Evolutionary conservation across 768 basidiomycete species (phyloP), one percentile per base, ranked within the genome.

Genomic region (Leccinum longicurvipes): DNA sequence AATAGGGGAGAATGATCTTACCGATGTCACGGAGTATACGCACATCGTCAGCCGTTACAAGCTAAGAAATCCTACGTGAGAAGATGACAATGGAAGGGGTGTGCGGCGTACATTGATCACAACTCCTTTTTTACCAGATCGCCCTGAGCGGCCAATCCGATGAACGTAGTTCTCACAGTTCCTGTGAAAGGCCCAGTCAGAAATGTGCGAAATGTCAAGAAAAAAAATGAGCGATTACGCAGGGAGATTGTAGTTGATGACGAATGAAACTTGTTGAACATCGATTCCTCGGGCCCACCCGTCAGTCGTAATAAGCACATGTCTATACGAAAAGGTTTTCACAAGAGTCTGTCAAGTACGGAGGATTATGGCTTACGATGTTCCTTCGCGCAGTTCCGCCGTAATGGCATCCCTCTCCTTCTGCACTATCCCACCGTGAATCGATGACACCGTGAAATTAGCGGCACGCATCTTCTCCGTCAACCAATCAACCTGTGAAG

Each of bases 101-200:
- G 25, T 54, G 51, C 31, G 31, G 75, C 87, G 45, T 67, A 97
- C 95, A 75, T 98, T 99, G 77, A 99, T 98, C 44, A 96, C 97
- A 58, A 98, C 97, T 81, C 96, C 97, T 77, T 99, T 99, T 64
- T 96, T 82, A 63, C 97, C 97, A 77, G 98, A 98, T 56, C 97
- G 93, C 69, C 97, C 97, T 56, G 95, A 97, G 59, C 97, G 93
- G 74, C 97, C 97, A 70, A 98, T 98, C 69, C 97, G 91, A 79
- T 99, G 97, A 63, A 99, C 97, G 78, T 99, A 99, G 74, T 99
- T 98, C 83, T 98, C 96, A 81, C 91, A 91, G 72, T 93, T 93
- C 62, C 88, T 93, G 60, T 56, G 59, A 57, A 42, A 15, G 28
- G 39, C 45, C 28, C 41, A 44, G 53, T 68, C 39, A 66, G 54